Percentiles rank a stretch among this genome's conserved stretches.
These are phyloP conservation scores for Smittium mucronatum DNA, from an alignment of 371 early-diverging fungal species.

Conservation along the genomic window DNA sequence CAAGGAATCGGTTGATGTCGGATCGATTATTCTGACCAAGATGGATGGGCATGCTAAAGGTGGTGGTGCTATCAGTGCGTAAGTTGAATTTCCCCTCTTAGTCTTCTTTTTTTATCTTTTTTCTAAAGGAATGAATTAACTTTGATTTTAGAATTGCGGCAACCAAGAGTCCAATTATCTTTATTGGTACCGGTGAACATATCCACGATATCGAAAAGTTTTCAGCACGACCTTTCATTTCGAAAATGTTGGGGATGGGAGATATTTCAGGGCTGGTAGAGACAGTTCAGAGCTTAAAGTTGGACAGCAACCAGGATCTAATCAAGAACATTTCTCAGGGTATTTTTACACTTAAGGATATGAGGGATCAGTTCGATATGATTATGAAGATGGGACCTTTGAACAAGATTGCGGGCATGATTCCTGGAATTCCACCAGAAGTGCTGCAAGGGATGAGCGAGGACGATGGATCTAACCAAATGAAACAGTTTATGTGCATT, in stretches of 20 bases:
- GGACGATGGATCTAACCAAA: slow-evolving; percentile 58
- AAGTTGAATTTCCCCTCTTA: slow-evolving; percentile 4
- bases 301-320: slow-evolving; percentile 78
- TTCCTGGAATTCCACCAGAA: slow-evolving; percentile 91
- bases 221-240: slow-evolving; percentile 84
- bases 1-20: slow-evolving; percentile 91
- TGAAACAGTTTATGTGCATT: slow-evolving; percentile 85
- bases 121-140: background rate
- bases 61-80: slow-evolving; percentile 98
- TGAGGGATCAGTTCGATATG: slow-evolving; percentile 92
- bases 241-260: slow-evolving; percentile 95
- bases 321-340: slow-evolving; percentile 90
- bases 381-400: slow-evolving; percentile 92
- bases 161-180: slow-evolving; percentile 93
- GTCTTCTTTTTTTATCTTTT: slow-evolving; percentile 24
- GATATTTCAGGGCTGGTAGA: slow-evolving; percentile 91
- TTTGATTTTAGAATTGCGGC: slow-evolving; percentile 64
- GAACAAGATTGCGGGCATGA: slow-evolving; percentile 93
- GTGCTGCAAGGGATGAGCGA: slow-evolving; percentile 59
- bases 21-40: slow-evolving; percentile 98
- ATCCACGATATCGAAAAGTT: slow-evolving; percentile 95
- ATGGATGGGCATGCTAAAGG: slow-evolving; percentile 99
- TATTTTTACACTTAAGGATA: slow-evolving; percentile 89
- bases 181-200: slow-evolving; percentile 98
- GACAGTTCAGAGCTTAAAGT: slow-evolving; percentile 80